Evolutionary conservation across 208 protist species (phyloP).

Genomic region (Angomonas ambiguus): DNA sequence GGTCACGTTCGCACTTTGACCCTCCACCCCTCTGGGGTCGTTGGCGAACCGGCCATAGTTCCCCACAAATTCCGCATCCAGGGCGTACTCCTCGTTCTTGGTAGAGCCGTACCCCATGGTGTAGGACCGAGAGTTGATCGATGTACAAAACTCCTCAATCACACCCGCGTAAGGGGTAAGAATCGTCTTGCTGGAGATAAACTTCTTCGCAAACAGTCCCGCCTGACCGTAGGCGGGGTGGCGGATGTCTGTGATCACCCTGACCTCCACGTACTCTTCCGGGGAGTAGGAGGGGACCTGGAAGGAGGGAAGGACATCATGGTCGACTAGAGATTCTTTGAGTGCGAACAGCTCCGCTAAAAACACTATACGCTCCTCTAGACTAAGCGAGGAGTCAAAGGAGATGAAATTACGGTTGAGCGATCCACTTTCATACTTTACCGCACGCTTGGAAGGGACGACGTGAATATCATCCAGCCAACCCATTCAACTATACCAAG

Average conservation of each 20-base stretch:
- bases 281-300: conserved; percentile 44
- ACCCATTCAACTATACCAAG: background rate
- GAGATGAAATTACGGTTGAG: conserved; percentile 67
- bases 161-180: conserved; percentile 80
- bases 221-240: conserved; percentile 87
- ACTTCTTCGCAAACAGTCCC: conserved; percentile 66
- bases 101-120: conserved; percentile 85
- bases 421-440: conserved; percentile 56
- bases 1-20: conserved; percentile 58
- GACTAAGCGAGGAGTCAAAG: conserved; percentile 70
- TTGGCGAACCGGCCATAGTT: conserved; percentile 89
- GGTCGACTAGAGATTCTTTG: conserved; percentile 33
- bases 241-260: conserved; percentile 62
- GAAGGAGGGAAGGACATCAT: conserved; percentile 32
- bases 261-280: conserved; percentile 74
- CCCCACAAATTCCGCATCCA: conserved; percentile 87
- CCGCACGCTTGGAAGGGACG: conserved; percentile 53
- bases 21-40: conserved; percentile 75
- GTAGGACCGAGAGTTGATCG: conserved; percentile 84
- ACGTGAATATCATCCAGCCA: conserved; percentile 31
- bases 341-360: conserved; percentile 67
- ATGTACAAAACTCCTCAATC: conserved; percentile 75
- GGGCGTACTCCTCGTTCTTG: conserved; percentile 68
- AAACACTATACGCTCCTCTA: conserved; percentile 59
- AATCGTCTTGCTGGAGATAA: conserved; percentile 66